phyloP scores from a whole-genome alignment of 2,329 filamentous ascomycete species.

The Cryphonectria radicalis region DNA sequence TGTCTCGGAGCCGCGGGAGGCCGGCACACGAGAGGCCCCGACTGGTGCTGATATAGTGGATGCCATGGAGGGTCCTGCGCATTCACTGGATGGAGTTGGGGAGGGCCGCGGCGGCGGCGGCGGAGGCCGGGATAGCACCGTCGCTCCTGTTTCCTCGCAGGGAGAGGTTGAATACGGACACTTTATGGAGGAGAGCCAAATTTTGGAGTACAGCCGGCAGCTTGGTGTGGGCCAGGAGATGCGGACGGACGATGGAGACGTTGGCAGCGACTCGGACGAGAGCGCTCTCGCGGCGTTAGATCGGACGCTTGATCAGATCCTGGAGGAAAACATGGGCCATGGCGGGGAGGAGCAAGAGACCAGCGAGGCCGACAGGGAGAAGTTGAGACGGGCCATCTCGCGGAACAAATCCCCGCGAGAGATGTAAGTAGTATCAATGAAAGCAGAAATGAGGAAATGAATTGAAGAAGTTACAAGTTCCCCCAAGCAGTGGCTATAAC shows the following conservation, averaged over 20 bases:
- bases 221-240: neutral
- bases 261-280: neutral
- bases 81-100: neutral
- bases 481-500: neutral
- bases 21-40: neutral
- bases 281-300: neutral
- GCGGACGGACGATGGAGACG: neutral
- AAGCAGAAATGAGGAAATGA: neutral
- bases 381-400: neutral
- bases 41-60: neutral
- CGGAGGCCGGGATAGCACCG: neutral
- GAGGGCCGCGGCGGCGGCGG: neutral
- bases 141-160: neutral
- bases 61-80: neutral
- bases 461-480: neutral
- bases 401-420: neutral
- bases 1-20: neutral
- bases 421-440: neutral
- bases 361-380: constrained; percentile 1
- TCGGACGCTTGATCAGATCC: neutral
- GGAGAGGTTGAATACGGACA: neutral
- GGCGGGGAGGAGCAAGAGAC: constrained; percentile 1
- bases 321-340: neutral
- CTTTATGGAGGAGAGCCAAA: neutral
- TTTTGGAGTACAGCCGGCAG: neutral